These are phyloP conservation scores for Paramecium tetraurelia DNA, from an alignment of 73 alveolate genomes.

Conservation along the genomic window DNA sequence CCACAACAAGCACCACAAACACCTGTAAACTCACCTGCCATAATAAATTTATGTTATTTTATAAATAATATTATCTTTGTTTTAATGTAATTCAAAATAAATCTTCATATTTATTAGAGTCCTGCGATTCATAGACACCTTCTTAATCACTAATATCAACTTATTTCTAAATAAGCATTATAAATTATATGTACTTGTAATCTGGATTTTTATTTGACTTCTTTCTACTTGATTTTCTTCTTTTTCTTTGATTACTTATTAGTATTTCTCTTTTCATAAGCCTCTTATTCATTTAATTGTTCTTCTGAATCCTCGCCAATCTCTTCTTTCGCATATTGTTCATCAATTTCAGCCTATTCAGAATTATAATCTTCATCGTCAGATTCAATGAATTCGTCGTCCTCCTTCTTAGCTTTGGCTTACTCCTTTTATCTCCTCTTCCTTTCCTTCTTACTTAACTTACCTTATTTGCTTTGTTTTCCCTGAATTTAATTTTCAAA, in stretches of 20 bases:
- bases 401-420: background rate
- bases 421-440: background rate
- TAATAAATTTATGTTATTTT: background rate
- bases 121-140: background rate
- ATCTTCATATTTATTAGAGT: background rate
- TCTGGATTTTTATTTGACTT: slow-evolving; percentile 12
- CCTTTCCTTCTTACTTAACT: background rate
- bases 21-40: slow-evolving; percentile 19
- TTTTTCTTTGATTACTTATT: background rate
- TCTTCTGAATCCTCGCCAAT: slow-evolving; percentile 16
- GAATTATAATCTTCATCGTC: slow-evolving; percentile 32
- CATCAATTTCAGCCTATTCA: background rate
- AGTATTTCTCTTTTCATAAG: background rate
- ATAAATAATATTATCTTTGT: background rate
- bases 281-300: background rate
- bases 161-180: background rate
- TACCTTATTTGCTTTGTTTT: background rate
- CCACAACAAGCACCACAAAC: slow-evolving; percentile 57
- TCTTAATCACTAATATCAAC: background rate
- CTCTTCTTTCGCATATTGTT: background rate
- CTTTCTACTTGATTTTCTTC: background rate
- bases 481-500: background rate
- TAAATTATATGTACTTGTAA: background rate
- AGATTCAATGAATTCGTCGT: slow-evolving; percentile 16
- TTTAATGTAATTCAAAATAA: background rate